Evolutionary conservation across 805 yeast species (phyloP).

Genomic region (Kregervanrija fluxuum): DNA sequence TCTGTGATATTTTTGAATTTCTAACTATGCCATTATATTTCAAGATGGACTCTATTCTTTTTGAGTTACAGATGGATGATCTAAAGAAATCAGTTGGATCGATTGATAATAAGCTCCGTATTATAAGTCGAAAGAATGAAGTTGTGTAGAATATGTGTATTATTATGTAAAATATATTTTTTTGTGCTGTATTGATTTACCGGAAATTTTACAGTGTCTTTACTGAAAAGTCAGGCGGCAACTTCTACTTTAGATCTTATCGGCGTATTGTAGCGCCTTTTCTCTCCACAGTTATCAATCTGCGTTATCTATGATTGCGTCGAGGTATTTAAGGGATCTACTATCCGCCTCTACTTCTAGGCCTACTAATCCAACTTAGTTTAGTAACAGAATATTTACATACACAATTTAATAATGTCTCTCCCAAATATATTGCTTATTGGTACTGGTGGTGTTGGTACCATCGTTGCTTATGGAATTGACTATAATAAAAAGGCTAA

Average conservation of each 20-base stretch:
- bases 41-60: conserved; percentile 16
- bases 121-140: too few relatives aligned
- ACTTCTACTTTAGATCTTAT: background rate
- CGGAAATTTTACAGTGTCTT: background rate
- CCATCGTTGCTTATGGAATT: conserved; percentile 61
- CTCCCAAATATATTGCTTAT: conserved; percentile 31
- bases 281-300: too few relatives aligned
- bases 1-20: conserved; percentile 15
- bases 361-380: too few relatives aligned
- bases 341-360: too few relatives aligned
- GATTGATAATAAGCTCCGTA: background rate
- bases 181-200: too few relatives aligned
- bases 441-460: conserved; percentile 84
- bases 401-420: background rate
- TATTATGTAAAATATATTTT: too few relatives aligned
- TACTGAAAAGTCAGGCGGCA: background rate
- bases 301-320: too few relatives aligned
- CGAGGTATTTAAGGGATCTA: too few relatives aligned
- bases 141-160: too few relatives aligned
- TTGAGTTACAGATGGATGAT: conserved; percentile 17
- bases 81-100: conserved; percentile 2
- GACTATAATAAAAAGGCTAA: conserved; percentile 36
- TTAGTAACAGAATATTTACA: background rate
- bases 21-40: conserved; percentile 16
- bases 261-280: too few relatives aligned